phyloP scores from a whole-genome alignment of 2,329 filamentous ascomycete species.

The Pleoardoris graminearum region DNA sequence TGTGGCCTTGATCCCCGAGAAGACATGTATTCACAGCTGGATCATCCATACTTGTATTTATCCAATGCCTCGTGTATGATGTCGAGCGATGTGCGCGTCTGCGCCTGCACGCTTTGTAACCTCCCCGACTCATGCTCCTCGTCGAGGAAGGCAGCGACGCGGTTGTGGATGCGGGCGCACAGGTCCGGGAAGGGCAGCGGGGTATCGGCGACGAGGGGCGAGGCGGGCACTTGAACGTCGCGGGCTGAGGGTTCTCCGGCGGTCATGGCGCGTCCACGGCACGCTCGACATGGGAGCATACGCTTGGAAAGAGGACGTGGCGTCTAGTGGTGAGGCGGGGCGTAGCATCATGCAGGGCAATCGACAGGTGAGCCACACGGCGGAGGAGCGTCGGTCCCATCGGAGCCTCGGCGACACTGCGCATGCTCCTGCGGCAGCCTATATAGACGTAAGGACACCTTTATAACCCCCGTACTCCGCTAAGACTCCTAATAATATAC shows the following conservation, averaged over 20 bases:
- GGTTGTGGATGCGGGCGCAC: constrained; percentile 58
- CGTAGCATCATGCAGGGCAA: not conserved
- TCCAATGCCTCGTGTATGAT: constrained; percentile 76
- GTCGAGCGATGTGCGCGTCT: constrained; percentile 71
- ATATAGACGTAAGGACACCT: no score
- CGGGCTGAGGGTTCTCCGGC: constrained; percentile 35
- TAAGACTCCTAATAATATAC: no score
- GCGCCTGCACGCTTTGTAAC: constrained; percentile 69
- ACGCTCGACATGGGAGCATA: constrained; percentile 40
- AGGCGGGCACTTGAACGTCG: constrained; percentile 38
- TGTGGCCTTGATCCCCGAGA: constrained; percentile 4
- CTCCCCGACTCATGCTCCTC: constrained; percentile 60
- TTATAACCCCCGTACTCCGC: no score
- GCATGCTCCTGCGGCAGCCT: not conserved
- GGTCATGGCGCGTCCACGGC: constrained; percentile 44
- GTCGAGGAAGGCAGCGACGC: constrained; percentile 68
- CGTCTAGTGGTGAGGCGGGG: not conserved
- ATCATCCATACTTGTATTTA: constrained; percentile 67
- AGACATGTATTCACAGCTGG: not conserved
- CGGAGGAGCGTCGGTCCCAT: not conserved
- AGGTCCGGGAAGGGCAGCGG: constrained; percentile 53
- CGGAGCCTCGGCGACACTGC: constrained; percentile 2
- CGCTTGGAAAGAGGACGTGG: not conserved
- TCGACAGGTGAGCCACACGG: not conserved
- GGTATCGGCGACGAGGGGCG: constrained; percentile 45